Conservation (phyloP, 2,329 filamentous ascomycete species). For the Microcyclospora pomicola region DNA sequence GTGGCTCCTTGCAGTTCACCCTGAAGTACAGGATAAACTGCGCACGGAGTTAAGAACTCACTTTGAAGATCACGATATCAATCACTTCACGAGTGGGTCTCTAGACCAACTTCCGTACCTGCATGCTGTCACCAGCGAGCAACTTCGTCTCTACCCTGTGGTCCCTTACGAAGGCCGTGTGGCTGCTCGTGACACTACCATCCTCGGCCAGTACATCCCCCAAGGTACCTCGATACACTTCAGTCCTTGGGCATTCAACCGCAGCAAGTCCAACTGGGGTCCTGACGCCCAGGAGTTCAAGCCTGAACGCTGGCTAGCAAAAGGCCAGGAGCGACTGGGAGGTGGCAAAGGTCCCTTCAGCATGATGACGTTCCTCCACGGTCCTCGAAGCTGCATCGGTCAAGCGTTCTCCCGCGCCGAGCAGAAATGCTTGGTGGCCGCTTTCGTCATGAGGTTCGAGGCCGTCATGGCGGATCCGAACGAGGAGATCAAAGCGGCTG, state of each 20-base stretch:
- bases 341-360: slow-evolving; percentile 43
- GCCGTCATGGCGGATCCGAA: slow-evolving; percentile 13
- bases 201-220: slow-evolving; percentile 26
- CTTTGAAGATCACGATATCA: slow-evolving; percentile 24
- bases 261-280: slow-evolving; percentile 31
- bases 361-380: slow-evolving; percentile 25
- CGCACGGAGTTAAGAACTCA: slow-evolving; percentile 31
- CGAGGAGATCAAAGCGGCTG: slow-evolving; percentile 13
- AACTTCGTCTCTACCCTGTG: slow-evolving; percentile 33
- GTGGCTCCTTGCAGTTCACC: slow-evolving; percentile 34
- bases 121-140: slow-evolving; percentile 34
- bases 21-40: slow-evolving; percentile 29
- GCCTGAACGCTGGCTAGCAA: slow-evolving; percentile 34
- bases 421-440: slow-evolving; percentile 17
- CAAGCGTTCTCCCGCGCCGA: slow-evolving; percentile 48
- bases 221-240: slow-evolving; percentile 26
- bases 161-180: slow-evolving; percentile 34
- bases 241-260: slow-evolving; percentile 30
- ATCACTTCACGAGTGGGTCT: slow-evolving; percentile 22
- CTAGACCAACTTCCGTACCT: slow-evolving; percentile 33
- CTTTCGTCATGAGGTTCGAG: slow-evolving; percentile 15
- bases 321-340: slow-evolving; percentile 39
- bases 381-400: slow-evolving; percentile 72
- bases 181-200: slow-evolving; percentile 29
- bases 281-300: slow-evolving; percentile 27